Percentiles rank a stretch among this genome's conserved stretches.
Evolutionary conservation across 257 asterid genomes (phyloP).

Genomic region (Nicotiana attenuata): DNA sequence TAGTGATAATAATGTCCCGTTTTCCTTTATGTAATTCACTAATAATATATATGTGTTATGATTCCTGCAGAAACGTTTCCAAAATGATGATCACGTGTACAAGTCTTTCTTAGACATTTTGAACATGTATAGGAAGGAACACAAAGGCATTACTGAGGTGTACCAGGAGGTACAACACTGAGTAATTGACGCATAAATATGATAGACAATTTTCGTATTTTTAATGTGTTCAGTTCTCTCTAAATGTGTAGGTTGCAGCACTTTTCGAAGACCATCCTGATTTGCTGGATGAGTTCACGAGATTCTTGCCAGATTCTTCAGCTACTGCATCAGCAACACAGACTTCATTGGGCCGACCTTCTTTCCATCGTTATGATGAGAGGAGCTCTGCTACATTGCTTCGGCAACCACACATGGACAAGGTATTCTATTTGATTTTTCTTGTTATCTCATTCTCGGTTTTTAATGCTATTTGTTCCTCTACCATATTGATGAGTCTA

Average conservation of each 20-base stretch:
- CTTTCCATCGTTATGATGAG: constrained; percentile 45
- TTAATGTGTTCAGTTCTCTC: background rate
- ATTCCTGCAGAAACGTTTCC: constrained; percentile 55
- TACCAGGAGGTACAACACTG: constrained; percentile 45
- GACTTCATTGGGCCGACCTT: constrained; percentile 42
- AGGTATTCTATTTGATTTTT: constrained; percentile 30
- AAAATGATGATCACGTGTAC: constrained; percentile 56
- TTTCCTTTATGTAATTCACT: constrained; percentile 9
- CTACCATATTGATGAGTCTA: constrained; percentile 8
- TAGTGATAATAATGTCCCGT: background rate
- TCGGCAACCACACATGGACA: constrained; percentile 48
- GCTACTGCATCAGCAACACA: constrained; percentile 45
- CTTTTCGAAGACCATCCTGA: constrained; percentile 65
- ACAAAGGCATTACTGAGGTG: constrained; percentile 61
- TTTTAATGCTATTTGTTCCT: background rate
- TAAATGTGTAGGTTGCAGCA: constrained; percentile 40
- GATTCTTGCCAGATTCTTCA: constrained; percentile 70
- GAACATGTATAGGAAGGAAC: constrained; percentile 68
- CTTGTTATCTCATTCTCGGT: background rate
- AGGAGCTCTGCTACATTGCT: constrained; percentile 49
- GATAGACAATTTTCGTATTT: background rate
- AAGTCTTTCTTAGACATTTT: constrained; percentile 64
- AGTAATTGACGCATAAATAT: constrained; percentile 1
- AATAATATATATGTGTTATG: constrained; percentile 6
- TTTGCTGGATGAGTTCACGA: constrained; percentile 65